These are phyloP conservation scores for Candida arabinofermentans DNA, from an alignment of 805 yeast species.

Conservation along the genomic window DNA sequence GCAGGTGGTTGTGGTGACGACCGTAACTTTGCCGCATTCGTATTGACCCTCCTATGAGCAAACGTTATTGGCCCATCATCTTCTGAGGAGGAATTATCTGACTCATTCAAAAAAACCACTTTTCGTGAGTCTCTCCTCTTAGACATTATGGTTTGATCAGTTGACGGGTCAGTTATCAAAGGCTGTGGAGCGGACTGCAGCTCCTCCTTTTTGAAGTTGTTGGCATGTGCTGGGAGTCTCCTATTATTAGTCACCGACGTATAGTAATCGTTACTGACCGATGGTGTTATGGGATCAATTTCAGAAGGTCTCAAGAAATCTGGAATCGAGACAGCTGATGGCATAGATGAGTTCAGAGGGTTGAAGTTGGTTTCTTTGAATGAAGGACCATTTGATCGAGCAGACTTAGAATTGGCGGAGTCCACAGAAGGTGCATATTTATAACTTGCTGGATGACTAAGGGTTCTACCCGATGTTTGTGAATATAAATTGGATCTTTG, in stretches of 20 bases:
- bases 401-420: not conserved
- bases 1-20: not conserved
- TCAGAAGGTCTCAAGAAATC: constrained; percentile 19
- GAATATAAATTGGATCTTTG: constrained; percentile 6
- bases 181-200: not conserved
- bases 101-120: constrained; percentile 11
- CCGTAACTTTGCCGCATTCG: not conserved
- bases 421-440: not conserved
- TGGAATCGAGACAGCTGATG: constrained; percentile 26
- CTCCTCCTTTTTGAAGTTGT: constrained; percentile 1
- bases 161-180: not conserved
- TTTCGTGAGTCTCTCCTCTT: constrained; percentile 12
- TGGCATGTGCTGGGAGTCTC: constrained; percentile 7
- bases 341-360: constrained; percentile 13
- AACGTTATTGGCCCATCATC: constrained; percentile 5
- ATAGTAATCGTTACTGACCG: constrained; percentile 13
- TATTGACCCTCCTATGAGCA: not conserved
- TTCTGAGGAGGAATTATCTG: constrained; percentile 12
- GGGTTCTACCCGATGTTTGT: not conserved
- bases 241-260: constrained; percentile 4
- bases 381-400: not conserved
- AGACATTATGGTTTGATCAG: not conserved
- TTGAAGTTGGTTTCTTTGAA: constrained; percentile 11
- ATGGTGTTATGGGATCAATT: constrained; percentile 21
- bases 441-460: not conserved